phyloP scores from a whole-genome alignment of 805 yeast species.

The Wickerhamiella siamensis region DNA sequence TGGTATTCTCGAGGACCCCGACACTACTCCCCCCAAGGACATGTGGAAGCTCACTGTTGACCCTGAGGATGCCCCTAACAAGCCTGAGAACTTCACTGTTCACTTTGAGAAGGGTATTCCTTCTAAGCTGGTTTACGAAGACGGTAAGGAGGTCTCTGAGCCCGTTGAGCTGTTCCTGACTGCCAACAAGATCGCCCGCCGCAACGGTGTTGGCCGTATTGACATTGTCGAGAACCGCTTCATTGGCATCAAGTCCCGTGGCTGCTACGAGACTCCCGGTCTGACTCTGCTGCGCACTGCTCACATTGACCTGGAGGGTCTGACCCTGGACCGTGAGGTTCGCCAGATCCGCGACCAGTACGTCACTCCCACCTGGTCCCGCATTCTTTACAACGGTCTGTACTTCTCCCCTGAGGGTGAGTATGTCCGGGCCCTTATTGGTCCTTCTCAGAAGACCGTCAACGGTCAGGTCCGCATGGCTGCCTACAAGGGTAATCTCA shows the following conservation, averaged over 20 bases:
- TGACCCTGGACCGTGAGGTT: conserved; percentile 93
- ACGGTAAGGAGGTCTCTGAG: conserved; percentile 52
- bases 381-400: conserved; percentile 88
- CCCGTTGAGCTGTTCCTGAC: conserved; percentile 86
- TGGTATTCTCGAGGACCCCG: conserved; percentile 97
- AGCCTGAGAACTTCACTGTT: conserved; percentile 78
- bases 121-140: conserved; percentile 52
- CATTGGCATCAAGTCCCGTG: conserved; percentile 97
- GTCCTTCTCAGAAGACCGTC: conserved; percentile 87
- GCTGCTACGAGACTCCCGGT: conserved; percentile 99
- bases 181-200: conserved; percentile 91
- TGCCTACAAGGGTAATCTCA: conserved; percentile 79
- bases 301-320: conserved; percentile 93
- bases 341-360: conserved; percentile 92
- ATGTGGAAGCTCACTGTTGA: conserved; percentile 99
- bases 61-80: conserved; percentile 87
- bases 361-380: conserved; percentile 85
- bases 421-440: conserved; percentile 63
- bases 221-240: conserved; percentile 98
- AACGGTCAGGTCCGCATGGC: conserved; percentile 93
- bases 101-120: conserved; percentile 82
- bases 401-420: conserved; percentile 98
- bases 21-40: conserved; percentile 97
- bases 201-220: conserved; percentile 98
- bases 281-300: conserved; percentile 85